Evolutionary conservation across 495 filamentous ascomycete species (phyloP).

Genomic region (Aspergillus steynii): DNA sequence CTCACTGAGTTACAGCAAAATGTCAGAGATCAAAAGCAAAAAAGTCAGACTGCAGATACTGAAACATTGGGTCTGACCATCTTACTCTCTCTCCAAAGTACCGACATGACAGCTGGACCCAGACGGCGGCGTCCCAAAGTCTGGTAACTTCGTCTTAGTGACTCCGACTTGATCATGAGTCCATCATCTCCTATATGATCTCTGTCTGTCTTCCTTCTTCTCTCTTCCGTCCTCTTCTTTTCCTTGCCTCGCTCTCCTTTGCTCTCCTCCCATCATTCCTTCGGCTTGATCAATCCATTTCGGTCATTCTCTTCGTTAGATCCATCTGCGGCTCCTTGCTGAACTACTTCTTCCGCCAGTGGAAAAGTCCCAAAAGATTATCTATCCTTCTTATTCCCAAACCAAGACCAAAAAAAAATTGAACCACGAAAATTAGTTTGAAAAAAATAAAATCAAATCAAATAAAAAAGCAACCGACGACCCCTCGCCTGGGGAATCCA

Average conservation of each 20-base stretch:
- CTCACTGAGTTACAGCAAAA: too few relatives aligned
- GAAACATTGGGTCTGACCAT: too few relatives aligned
- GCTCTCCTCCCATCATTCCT: slow-evolving; percentile 41
- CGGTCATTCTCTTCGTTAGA: slow-evolving; percentile 46
- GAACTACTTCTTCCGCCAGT: slow-evolving; percentile 4
- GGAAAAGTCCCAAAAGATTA: background rate
- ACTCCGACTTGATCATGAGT: background rate
- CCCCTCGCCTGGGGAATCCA: background rate
- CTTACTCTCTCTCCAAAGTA: background rate
- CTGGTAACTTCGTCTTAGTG: slow-evolving; percentile 8
- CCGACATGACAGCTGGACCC: background rate
- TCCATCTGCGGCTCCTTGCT: slow-evolving; percentile 17
- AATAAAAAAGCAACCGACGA: background rate
- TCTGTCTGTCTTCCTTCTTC: slow-evolving; percentile 26
- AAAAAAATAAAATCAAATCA: slow-evolving; percentile 1
- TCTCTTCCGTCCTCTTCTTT: slow-evolving; percentile 33
- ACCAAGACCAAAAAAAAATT: slow-evolving; percentile 5
- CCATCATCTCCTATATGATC: background rate
- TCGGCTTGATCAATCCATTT: slow-evolving; percentile 35
- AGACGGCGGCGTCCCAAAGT: background rate
- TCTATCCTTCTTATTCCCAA: too few relatives aligned
- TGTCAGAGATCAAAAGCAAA: too few relatives aligned
- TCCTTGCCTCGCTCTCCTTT: slow-evolving; percentile 35
- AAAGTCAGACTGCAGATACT: too few relatives aligned
- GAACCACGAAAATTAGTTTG: too few relatives aligned